Evolutionary conservation across 2,329 filamentous ascomycete species (phyloP), one percentile per base, ranked within the genome.

Genomic region (Xylaria sp.): DNA sequence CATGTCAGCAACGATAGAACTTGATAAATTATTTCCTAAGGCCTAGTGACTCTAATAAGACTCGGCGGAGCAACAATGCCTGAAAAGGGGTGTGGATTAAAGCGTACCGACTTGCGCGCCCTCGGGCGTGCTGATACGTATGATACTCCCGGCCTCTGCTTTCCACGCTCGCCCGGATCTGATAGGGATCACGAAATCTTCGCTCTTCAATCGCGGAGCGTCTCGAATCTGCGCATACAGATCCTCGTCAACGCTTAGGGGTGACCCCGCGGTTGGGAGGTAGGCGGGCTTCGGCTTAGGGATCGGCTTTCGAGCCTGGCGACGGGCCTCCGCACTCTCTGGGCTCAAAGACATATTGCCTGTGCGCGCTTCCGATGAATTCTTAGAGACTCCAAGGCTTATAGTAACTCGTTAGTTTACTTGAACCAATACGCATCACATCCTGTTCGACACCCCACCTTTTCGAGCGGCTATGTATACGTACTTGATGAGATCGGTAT

Each of bases 121-220:
- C 63, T 90, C 83, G 0, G 92, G 92, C 0, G 93, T 95, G 65
- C 89, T 91, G 69, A 97, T 89, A 14, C 89, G 88, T 68, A 93
- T 87, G 65, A 96, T 86, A 57, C 85, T 85, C 3, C 92, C 91
- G 1, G 88, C 87, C 0, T 88, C 85, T 0, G 91, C 92, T 56
- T 86, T 84, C 90, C 91, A 96, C 0, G 93, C 92, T 68, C 84
- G 84, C 0, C 91, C 93, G 1, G 90, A 92, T 39, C 93, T 89
- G 34, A 93, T 92, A 0, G 92, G 90, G 32, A 96, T 82, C 1
- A 86, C 86, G 71, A 92, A 91, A 6, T 86, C 81, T 2, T 85
- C 76, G 5, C 83, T 39, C 1, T 84, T 73, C 0, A 78, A 74
- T 0, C 85, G 79, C 0, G 81, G 79, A 0, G 83, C 82, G 3